These are phyloP conservation scores for apple (Malus domestica) DNA, from an alignment of 306 rosid genomes.

Conservation along the genomic window DNA sequence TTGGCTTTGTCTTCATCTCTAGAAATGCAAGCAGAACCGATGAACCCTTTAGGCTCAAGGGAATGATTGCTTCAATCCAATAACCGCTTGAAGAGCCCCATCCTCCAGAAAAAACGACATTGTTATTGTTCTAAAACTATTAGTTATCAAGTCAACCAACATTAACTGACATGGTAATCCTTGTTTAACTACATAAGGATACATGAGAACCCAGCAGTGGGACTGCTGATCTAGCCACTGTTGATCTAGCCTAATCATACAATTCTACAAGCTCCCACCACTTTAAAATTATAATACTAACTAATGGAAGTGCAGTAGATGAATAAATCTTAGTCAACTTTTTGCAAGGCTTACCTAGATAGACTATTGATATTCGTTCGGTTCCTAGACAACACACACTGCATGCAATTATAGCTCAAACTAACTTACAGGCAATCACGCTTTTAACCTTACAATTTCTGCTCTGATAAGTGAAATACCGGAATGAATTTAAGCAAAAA, in stretches of 20 bases:
- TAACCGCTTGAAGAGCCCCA: background rate
- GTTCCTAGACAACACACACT: background rate
- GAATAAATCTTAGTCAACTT: background rate
- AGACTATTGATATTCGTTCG: background rate
- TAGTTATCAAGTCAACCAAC: background rate
- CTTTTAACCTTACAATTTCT: background rate
- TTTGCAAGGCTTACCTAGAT: background rate
- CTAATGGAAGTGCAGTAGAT: background rate
- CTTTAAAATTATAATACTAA: background rate
- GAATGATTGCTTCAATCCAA: background rate
- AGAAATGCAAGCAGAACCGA: background rate
- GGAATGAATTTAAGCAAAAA: background rate
- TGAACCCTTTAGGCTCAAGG: background rate
- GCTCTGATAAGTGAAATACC: constrained; percentile 1
- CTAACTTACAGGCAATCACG: background rate
- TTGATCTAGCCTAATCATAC: background rate
- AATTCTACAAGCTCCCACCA: background rate
- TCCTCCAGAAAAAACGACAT: background rate
- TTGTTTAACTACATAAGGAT: background rate
- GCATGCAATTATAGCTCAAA: background rate
- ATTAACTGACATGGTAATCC: background rate
- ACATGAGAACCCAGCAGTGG: background rate
- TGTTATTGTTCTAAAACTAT: background rate
- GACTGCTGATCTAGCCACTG: background rate
- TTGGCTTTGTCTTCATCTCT: background rate